Conservation (phyloP, 352 stramenopile species). For the Globisporangium mamillatum region DNA sequence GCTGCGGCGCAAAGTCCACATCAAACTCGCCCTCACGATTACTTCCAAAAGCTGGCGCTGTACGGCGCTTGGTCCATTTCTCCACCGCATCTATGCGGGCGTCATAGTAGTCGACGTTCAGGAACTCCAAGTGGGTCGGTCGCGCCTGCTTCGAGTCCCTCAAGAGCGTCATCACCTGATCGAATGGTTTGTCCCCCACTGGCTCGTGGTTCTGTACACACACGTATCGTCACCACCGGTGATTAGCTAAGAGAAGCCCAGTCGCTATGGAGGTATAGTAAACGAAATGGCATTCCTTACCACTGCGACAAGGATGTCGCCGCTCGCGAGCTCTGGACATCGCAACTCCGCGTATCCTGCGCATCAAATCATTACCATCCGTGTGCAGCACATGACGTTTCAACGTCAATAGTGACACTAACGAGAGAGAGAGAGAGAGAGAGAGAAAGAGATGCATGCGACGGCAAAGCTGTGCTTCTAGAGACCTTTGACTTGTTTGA, state of each 20-base stretch:
- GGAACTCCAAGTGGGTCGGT: conserved; percentile 30
- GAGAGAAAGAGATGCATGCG: too few relatives aligned
- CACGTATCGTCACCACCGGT: too few relatives aligned
- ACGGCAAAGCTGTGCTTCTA: too few relatives aligned
- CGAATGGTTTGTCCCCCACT: conserved; percentile 21
- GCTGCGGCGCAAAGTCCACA: conserved; percentile 26
- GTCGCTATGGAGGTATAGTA: background rate
- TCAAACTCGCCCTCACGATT: conserved; percentile 37
- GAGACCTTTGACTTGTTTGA: conserved; percentile 22
- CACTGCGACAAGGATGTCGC: conserved; percentile 37
- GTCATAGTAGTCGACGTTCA: conserved; percentile 25
- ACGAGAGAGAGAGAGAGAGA: too few relatives aligned
- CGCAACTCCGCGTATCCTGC: conserved; percentile 30
- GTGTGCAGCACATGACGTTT: background rate
- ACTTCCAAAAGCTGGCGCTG: background rate
- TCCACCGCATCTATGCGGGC: conserved; percentile 18
- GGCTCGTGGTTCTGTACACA: conserved; percentile 7
- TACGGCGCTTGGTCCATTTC: conserved; percentile 19
- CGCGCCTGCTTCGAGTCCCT: conserved; percentile 17
- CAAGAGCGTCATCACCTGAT: conserved; percentile 27
- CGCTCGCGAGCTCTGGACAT: conserved; percentile 25
- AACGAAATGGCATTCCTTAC: conserved; percentile 6
- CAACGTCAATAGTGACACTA: background rate
- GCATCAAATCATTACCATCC: background rate
- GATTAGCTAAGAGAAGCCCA: background rate